Conservation (phyloP, 2,329 filamentous ascomycete species). For the Colletotrichum paranaense region DNA sequence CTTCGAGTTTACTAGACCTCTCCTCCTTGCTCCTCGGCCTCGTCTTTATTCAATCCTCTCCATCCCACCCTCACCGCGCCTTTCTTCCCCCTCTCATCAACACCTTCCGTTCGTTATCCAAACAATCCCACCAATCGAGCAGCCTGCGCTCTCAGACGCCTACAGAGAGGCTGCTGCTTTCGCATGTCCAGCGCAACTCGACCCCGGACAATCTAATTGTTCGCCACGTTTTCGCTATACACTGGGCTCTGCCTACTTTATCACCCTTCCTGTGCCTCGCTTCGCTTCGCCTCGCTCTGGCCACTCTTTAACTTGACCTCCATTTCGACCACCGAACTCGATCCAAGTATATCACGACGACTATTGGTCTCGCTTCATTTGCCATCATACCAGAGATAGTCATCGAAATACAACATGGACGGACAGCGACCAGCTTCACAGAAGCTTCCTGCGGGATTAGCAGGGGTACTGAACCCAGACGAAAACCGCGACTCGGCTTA, state of each 20-base stretch:
- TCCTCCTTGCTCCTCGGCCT: constrained; percentile 28
- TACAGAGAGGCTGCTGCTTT: constrained; percentile 10
- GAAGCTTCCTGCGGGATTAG: constrained; percentile 60
- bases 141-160: constrained; percentile 15
- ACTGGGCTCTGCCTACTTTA: background rate
- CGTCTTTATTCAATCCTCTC: constrained; percentile 3
- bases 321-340: background rate
- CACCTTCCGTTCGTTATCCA: constrained; percentile 15
- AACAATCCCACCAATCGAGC: background rate
- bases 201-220: constrained; percentile 19
- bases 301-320: background rate
- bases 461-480: constrained; percentile 63
- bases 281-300: background rate
- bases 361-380: background rate
- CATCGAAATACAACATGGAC: constrained; percentile 23
- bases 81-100: background rate
- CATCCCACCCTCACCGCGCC: constrained; percentile 2
- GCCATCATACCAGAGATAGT: background rate
- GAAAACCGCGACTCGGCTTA: constrained; percentile 59
- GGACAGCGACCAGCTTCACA: constrained; percentile 45
- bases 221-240: background rate
- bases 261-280: background rate
- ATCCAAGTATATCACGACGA: background rate
- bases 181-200: constrained; percentile 24
- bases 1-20: constrained; percentile 22